A percentile compares a stretch with the other conserved stretches of the same genome.
Conservation (phyloP, 805 yeast species). For the Sugiyamaella smithiae region DNA sequence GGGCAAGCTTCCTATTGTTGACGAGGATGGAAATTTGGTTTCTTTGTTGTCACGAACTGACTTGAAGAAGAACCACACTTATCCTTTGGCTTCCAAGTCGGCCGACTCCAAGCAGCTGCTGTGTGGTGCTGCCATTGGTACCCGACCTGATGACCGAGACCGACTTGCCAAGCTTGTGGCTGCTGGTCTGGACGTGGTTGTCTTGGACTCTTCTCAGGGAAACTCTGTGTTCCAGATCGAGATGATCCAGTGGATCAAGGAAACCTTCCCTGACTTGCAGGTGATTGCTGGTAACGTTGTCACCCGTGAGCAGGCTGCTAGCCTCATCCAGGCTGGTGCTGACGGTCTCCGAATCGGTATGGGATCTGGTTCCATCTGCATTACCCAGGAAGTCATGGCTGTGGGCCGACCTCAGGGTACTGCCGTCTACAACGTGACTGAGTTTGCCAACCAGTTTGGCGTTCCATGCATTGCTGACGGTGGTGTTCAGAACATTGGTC, state of each 20-base stretch:
- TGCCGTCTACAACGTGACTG: constrained; percentile 91
- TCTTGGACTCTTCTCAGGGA: constrained; percentile 96
- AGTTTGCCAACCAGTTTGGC: constrained; percentile 92
- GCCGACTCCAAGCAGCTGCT: constrained; percentile 89
- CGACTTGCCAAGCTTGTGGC: constrained; percentile 82
- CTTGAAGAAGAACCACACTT: constrained; percentile 90
- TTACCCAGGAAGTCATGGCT: constrained; percentile 99
- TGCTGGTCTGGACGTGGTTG: constrained; percentile 96
- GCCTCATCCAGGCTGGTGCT: constrained; percentile 90
- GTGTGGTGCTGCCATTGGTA: constrained; percentile 99
- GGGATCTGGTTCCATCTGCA: constrained; percentile 99
- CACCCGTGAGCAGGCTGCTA: constrained; percentile 98
- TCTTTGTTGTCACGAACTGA: constrained; percentile 93
- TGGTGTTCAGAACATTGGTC: constrained; percentile 98
- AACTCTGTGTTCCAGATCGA: constrained; percentile 92
- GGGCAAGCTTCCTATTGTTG: constrained; percentile 96
- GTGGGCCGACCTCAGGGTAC: constrained; percentile 99
- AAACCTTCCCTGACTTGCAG: constrained; percentile 71
- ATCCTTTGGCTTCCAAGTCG: constrained; percentile 93
- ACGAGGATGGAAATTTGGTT: constrained; percentile 67
- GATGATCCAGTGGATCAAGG: constrained; percentile 89
- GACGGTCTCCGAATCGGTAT: constrained; percentile 98
- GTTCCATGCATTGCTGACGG: constrained; percentile 99
- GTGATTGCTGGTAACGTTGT: constrained; percentile 98
- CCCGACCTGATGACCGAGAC: constrained; percentile 81